These are phyloP conservation scores for Neurospora sublineolata DNA, from an alignment of 495 filamentous ascomycete genomes.

Conservation along the genomic window DNA sequence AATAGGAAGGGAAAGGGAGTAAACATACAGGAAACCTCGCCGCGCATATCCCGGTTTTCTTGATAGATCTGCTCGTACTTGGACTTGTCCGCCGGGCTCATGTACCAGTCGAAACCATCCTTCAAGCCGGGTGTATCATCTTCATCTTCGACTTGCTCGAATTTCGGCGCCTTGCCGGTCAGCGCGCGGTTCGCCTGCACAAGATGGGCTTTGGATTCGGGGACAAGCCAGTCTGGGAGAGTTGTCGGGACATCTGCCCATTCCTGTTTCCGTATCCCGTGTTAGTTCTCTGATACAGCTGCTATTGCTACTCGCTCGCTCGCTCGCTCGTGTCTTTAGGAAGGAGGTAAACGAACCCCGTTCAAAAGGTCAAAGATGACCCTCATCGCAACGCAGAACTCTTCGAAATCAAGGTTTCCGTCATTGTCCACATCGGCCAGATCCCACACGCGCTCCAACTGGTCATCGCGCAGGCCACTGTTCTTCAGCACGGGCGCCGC, in stretches of 20 bases:
- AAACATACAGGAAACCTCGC: constrained; percentile 66
- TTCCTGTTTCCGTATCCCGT: constrained; percentile 47
- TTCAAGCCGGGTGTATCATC: constrained; percentile 75
- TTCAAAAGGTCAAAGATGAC: constrained; percentile 94
- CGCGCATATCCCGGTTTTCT: constrained; percentile 73
- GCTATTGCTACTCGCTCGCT: background rate
- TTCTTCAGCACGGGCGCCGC: constrained; percentile 94
- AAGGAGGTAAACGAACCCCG: constrained; percentile 43
- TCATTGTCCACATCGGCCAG: constrained; percentile 93
- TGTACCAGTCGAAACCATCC: constrained; percentile 99
- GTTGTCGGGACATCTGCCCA: constrained; percentile 69
- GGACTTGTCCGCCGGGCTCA: constrained; percentile 76
- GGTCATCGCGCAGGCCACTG: constrained; percentile 80
- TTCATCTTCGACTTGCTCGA: constrained; percentile 67
- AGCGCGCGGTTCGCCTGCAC: constrained; percentile 82
- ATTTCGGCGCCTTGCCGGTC: constrained; percentile 58
- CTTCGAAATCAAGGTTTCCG: constrained; percentile 94
- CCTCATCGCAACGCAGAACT: constrained; percentile 98
- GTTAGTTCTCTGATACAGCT: constrained; percentile 1
- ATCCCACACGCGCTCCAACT: constrained; percentile 95
- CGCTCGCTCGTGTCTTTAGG: background rate
- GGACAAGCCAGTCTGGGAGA: constrained; percentile 90
- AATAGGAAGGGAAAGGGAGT: background rate
- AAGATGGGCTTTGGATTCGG: constrained; percentile 91
- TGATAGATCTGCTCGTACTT: constrained; percentile 96